Evolutionary conservation across 495 filamentous ascomycete genomes (phyloP).

Genomic region (Durotheca rogersii): DNA sequence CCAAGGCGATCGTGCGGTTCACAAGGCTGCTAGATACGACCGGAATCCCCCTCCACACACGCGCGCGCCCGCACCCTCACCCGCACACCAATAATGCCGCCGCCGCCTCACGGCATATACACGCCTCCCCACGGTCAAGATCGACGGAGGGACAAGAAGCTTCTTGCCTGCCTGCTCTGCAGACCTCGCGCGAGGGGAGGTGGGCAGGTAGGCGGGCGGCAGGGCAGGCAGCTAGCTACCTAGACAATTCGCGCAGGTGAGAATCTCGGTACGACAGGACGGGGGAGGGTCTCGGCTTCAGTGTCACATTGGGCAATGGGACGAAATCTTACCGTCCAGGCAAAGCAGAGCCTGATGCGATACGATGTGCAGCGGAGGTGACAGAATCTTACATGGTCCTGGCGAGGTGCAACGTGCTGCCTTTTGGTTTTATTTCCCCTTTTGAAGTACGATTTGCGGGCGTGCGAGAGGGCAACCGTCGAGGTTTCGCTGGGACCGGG

Average conservation of each 20-base stretch:
- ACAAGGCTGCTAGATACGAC: slow-evolving; percentile 13
- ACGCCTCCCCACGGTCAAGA: too few species aligned
- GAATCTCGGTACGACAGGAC: neutral
- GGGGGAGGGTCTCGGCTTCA: neutral
- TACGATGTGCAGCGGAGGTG: slow-evolving; percentile 10
- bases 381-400: slow-evolving; percentile 21
- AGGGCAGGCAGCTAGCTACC: too few species aligned
- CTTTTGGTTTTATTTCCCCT: neutral
- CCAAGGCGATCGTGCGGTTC: slow-evolving; percentile 18
- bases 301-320: slow-evolving; percentile 4
- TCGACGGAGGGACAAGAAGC: slow-evolving; percentile 15
- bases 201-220: too few species aligned
- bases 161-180: slow-evolving; percentile 11
- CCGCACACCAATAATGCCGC: too few species aligned
- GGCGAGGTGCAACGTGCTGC: slow-evolving; percentile 20
- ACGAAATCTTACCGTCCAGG: neutral
- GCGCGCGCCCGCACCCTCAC: too few species aligned
- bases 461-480: neutral
- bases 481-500: neutral
- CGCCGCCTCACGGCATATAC: slow-evolving; percentile 9
- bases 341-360: neutral
- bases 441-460: neutral
- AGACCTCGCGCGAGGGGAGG: too few species aligned
- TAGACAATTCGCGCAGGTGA: too few species aligned
- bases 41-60: slow-evolving; percentile 2